Evolutionary conservation across 1,139 yeast species (phyloP).

Genomic region (Lodderomyces metapsilosis): DNA sequence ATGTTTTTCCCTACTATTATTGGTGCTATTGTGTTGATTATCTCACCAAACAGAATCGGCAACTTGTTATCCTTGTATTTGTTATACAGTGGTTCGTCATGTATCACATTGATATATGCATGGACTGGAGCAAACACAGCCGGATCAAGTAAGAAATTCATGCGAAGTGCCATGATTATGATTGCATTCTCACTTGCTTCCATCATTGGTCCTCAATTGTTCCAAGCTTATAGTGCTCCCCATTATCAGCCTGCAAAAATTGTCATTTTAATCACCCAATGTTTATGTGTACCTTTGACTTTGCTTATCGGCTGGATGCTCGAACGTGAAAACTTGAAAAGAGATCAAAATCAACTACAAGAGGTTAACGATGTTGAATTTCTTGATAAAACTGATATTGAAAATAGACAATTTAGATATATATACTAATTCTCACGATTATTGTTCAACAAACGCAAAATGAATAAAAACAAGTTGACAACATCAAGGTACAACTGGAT

Average conservation of each 20-base stretch:
- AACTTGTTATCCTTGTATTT: constrained; percentile 37
- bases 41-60: constrained; percentile 26
- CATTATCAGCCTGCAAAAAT: constrained; percentile 38
- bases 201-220: constrained; percentile 41
- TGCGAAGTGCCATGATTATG: constrained; percentile 32
- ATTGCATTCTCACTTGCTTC: constrained; percentile 36
- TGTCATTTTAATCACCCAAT: constrained; percentile 30
- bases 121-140: constrained; percentile 39
- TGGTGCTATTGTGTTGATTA: constrained; percentile 36
- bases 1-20: constrained; percentile 36
- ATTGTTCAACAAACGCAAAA: constrained; percentile 64
- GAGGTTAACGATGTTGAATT: constrained; percentile 23
- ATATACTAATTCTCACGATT: constrained; percentile 23
- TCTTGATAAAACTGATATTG: constrained; percentile 36
- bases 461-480: constrained; percentile 74
- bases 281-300: constrained; percentile 31
- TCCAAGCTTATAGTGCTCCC: constrained; percentile 27
- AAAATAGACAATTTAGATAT: constrained; percentile 35
- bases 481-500: constrained; percentile 77
- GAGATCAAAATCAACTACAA: constrained; percentile 17
- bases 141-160: constrained; percentile 33
- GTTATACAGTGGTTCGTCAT: constrained; percentile 36
- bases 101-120: constrained; percentile 32
- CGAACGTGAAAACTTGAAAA: constrained; percentile 23
- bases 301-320: constrained; percentile 25